Conservation (phyloP, 2,329 filamentous ascomycete genomes). For the Pseudopithomyces chartarum region DNA sequence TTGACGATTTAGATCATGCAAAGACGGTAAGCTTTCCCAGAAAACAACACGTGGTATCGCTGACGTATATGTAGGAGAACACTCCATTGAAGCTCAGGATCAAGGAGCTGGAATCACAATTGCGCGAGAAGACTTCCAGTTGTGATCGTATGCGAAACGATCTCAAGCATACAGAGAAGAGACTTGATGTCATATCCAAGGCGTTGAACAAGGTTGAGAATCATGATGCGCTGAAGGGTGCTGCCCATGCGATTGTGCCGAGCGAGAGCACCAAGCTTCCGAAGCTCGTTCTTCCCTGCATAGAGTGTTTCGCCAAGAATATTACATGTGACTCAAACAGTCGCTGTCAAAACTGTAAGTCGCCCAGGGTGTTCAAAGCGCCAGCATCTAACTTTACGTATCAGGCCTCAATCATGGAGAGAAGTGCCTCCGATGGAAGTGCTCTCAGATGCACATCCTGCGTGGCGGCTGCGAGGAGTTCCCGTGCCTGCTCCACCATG, state of each 20-base stretch:
- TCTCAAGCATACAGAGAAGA: conserved; percentile 12
- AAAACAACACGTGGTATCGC: conserved; percentile 11
- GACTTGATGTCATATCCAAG: conserved; percentile 10
- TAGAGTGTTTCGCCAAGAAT: conserved; percentile 35
- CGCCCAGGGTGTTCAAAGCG: background rate
- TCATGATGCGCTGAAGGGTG: conserved; percentile 25
- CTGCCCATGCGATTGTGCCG: conserved; percentile 31
- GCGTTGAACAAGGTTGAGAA: conserved; percentile 18
- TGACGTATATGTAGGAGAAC: background rate
- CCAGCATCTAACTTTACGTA: background rate
- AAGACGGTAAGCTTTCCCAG: conserved; percentile 1
- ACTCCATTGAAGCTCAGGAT: background rate
- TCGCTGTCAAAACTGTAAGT: conserved; percentile 28
- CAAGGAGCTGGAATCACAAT: conserved; percentile 4
- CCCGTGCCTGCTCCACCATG: conserved; percentile 30
- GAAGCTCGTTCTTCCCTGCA: conserved; percentile 26
- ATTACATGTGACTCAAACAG: conserved; percentile 26
- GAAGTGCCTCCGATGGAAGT: conserved; percentile 35
- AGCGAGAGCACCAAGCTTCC: conserved; percentile 21
- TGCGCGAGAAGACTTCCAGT: conserved; percentile 25
- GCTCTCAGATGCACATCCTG: conserved; percentile 29
- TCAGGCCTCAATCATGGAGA: conserved; percentile 14
- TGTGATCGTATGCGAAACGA: conserved; percentile 25
- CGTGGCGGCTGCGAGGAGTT: conserved; percentile 25
- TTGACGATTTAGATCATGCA: conserved; percentile 11